phyloP scores from a whole-genome alignment of 345 rosid species.

The Linum usitatissimum region DNA sequence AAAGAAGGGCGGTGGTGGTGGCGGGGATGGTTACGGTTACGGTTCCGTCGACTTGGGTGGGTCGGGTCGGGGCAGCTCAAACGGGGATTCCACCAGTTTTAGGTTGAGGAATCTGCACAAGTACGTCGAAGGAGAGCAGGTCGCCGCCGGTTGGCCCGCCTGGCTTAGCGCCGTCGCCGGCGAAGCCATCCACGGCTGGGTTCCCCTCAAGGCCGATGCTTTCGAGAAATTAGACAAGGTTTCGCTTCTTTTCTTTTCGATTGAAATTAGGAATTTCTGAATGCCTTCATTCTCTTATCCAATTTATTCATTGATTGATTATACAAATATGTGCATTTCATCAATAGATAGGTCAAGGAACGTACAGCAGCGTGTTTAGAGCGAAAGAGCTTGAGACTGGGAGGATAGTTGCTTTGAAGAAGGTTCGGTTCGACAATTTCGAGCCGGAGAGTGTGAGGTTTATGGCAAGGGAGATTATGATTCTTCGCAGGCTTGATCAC shows the following conservation, averaged over 20 bases:
- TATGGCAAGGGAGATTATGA: conserved; percentile 93
- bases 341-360: conserved; percentile 90
- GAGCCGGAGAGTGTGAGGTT: conserved; percentile 98
- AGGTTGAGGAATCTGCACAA: conserved; percentile 59
- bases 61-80: conserved; percentile 59
- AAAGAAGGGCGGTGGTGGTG: background rate
- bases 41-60: conserved; percentile 56
- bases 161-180: conserved; percentile 95
- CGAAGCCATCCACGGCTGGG: conserved; percentile 96
- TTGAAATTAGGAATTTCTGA: no score
- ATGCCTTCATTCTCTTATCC: no score
- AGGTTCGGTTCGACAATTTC: conserved; percentile 87
- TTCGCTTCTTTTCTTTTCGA: background rate
- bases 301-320: no score
- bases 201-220: conserved; percentile 72
- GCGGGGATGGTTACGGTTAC: conserved; percentile 20
- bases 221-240: conserved; percentile 95
- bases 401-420: conserved; percentile 84
- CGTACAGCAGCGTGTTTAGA: conserved; percentile 90
- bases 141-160: conserved; percentile 99
- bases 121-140: conserved; percentile 82
- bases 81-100: conserved; percentile 68
- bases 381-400: conserved; percentile 73
- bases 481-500: conserved; percentile 82
- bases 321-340: no score